Conservation (phyloP, 257 asterid genomes). For the Solanum medicagineum region DNA sequence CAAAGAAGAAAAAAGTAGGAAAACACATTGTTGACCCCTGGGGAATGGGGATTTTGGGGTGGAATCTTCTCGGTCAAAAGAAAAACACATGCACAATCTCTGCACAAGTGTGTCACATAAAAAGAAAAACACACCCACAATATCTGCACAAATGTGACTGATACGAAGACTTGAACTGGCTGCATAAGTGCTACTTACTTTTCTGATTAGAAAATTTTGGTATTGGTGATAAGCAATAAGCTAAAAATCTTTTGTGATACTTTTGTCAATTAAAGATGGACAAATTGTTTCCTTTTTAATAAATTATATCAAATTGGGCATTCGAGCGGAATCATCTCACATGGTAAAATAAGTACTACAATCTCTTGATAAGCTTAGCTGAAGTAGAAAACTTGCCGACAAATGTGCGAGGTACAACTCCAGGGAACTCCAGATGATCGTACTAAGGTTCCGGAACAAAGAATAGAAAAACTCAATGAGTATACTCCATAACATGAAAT, state of each 20-base stretch:
- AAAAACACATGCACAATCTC: background rate
- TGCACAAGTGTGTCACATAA: background rate
- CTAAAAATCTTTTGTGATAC: background rate
- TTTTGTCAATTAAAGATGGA: background rate
- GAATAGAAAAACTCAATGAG: background rate
- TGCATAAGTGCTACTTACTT: background rate
- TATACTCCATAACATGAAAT: background rate
- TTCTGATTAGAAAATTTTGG: background rate
- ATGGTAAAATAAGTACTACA: background rate
- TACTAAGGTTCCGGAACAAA: conserved; percentile 35
- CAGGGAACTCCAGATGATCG: conserved; percentile 95
- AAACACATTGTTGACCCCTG: background rate
- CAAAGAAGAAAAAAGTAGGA: background rate
- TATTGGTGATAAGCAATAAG: background rate
- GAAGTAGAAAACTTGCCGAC: conserved; percentile 36
- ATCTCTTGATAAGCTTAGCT: background rate
- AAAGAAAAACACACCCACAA: background rate
- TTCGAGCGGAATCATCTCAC: background rate
- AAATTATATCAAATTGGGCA: background rate
- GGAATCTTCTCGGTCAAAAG: background rate
- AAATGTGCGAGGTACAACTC: conserved; percentile 97
- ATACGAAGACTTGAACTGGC: background rate
- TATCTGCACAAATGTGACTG: background rate
- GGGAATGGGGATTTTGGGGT: background rate
- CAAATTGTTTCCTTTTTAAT: background rate